A percentile compares a stretch with the other conserved stretches of the same genome.
Conservation (phyloP, 306 rosid genomes). For the Gastrolobium bilobum region DNA sequence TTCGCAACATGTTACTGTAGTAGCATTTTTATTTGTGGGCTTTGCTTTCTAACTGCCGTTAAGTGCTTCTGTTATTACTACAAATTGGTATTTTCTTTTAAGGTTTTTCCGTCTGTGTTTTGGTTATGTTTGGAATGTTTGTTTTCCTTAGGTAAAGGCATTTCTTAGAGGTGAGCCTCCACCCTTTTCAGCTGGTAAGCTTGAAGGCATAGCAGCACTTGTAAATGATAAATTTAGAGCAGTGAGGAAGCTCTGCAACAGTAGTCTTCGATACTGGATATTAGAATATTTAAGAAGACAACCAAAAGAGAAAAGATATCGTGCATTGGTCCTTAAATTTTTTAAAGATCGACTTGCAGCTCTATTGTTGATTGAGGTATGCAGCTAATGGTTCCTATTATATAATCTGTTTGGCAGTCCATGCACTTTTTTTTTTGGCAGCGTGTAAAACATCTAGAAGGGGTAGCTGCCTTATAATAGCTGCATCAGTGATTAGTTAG, state of each 20-base stretch:
- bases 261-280: conserved; percentile 92
- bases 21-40: background rate
- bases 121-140: conserved; percentile 35
- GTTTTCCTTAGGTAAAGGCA: conserved; percentile 73
- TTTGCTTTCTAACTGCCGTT: conserved; percentile 22
- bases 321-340: conserved; percentile 86
- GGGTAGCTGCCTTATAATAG: conserved; percentile 24
- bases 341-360: conserved; percentile 89
- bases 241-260: conserved; percentile 73
- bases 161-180: conserved; percentile 78
- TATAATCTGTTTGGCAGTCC: conserved; percentile 40
- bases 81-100: conserved; percentile 36
- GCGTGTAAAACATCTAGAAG: background rate
- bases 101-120: conserved; percentile 28
- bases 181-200: conserved; percentile 80
- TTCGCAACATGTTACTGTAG: conserved; percentile 7
- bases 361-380: conserved; percentile 84
- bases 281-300: conserved; percentile 88
- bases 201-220: conserved; percentile 82
- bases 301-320: conserved; percentile 70
- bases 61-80: conserved; percentile 12
- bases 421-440: conserved; percentile 15
- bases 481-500: conserved; percentile 17
- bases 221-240: conserved; percentile 70
- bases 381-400: conserved; percentile 39